phyloP scores from a whole-genome alignment of 306 rosid species.

The Carpinus viminea region DNA sequence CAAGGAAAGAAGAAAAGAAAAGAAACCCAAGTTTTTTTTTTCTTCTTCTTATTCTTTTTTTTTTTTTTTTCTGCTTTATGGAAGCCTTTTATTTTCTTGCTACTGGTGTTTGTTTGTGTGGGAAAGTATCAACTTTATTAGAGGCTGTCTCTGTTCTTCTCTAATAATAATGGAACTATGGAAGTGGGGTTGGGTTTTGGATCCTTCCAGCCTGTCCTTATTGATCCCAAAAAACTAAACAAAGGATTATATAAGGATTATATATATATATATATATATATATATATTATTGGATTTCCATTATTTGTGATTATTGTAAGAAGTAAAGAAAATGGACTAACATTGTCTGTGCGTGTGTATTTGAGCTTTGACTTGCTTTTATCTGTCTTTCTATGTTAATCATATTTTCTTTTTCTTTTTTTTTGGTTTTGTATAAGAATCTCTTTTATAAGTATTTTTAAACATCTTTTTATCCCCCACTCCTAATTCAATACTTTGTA shows the following conservation, averaged over 20 bases:
- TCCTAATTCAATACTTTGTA: neutral
- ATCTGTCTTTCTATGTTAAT: slow-evolving; percentile 34
- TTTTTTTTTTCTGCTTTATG: slow-evolving; percentile 47
- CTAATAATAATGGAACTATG: slow-evolving; percentile 47
- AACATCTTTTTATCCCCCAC: neutral
- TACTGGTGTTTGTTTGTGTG: slow-evolving; percentile 34
- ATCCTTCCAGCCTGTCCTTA: slow-evolving; percentile 88
- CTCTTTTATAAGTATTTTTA: neutral
- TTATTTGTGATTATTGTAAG: slow-evolving; percentile 26
- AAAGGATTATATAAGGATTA: neutral
- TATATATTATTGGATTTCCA: slow-evolving; percentile 23
- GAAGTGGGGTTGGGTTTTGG: slow-evolving; percentile 70
- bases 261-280: neutral
- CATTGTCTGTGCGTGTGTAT: slow-evolving; percentile 30
- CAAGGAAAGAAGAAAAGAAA: slow-evolving; percentile 58
- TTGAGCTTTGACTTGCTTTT: slow-evolving; percentile 69
- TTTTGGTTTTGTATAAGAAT: slow-evolving; percentile 12
- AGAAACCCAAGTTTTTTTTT: slow-evolving; percentile 27
- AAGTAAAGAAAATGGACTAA: slow-evolving; percentile 11
- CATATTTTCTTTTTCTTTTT: slow-evolving; percentile 20
- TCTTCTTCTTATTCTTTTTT: slow-evolving; percentile 32
- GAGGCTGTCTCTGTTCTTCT: slow-evolving; percentile 33
- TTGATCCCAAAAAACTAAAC: slow-evolving; percentile 48
- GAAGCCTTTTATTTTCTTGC: slow-evolving; percentile 35
- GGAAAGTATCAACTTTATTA: slow-evolving; percentile 47